Evolutionary conservation across 305 asterid genomes (phyloP), one percentile per base, ranked within the genome.

Genomic region (Fraxinus nigra): DNA sequence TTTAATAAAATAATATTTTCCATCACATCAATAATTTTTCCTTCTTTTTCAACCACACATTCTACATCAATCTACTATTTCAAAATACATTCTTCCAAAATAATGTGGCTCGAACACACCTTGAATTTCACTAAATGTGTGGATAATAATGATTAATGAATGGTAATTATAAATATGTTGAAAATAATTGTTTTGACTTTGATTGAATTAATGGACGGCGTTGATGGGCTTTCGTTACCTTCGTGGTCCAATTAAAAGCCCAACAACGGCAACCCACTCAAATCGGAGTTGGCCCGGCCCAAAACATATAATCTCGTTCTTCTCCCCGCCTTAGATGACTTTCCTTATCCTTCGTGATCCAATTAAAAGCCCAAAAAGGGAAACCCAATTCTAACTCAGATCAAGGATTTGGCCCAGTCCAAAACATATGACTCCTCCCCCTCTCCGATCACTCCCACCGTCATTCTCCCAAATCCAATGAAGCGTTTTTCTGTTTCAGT

Each of bases 401-500:
- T 43, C 59, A 48, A 0, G 20, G 59, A 48, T 4, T 48, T 13
- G 59, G 59, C 5, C 59, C 59, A 48, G 59, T 4, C 59, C 59
- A 48, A 48, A 43, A 11, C 51, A 43, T 10, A 43, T 43, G 14
- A 43, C 14, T 8, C 46, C 46, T 1, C 46, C 18, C 3, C 26
- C 0, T 3, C 26, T 56, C 26, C 65, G 65, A 56, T 18, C 65
- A n/a, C 26, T 20, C 4, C 30, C 2, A 7, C 73, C 35, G 30
- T 65, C 73, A 9, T n/a, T 26, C 35, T 65, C 37, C 30, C 73
- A 28, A 4, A 32, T 63, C 3, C 72, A 7, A 90, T 86, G 92
- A 85, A 84, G 90, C 78, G 86, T 79, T 85, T 82, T 69, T 81
- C 85, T 1, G 1, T 79, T 37, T 80, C 89, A 59, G 72, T 82